Base-by-base conservation (phyloP, 2,329 filamentous ascomycete species). In the Epichloe aotearoae region DNA sequence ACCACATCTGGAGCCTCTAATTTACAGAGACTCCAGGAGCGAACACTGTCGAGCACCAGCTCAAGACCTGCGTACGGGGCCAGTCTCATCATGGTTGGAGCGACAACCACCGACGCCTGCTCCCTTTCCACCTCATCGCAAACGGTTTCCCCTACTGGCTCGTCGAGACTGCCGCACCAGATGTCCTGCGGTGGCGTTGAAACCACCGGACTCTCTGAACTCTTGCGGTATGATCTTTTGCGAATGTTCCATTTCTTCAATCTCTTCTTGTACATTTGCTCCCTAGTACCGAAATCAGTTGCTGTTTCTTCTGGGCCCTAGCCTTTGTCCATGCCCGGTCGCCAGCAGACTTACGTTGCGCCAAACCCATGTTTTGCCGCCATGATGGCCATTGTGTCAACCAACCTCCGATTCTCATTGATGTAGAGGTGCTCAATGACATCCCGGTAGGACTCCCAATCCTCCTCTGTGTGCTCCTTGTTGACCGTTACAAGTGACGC, bases 231-330 rank as follows among this genome's bases (percentile, higher is more conserved):
- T 49, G 58, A 57, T 38, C 65, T 60, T 50, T 68, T 68, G 49
- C 65, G 62, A 20, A 68, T 53, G 47, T 66, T 64, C 66, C 66
- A 68, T 54, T 67, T 68, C 55, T 64, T 66, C 43, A 68, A 55
- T 34, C 66, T 60, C 54, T 68, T 68, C 52, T 68, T 68, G 50
- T 66, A 68, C 65, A 68, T 68, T 58, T 68, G 64, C 51, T 67
- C 64, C 49, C 66, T 68, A 42, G 46, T 26, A 33, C 17, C 6
- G 33, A 23, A 6, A 34, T 14, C 17, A n/a, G 26, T 19, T 37
- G 36, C 20, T 2, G 10, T 41, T 41, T 23, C 4, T 41, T 19
- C 30, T 30, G 30, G 30, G 8, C 10, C 26, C 30, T 10, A 30
- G 8, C 30, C 30, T 30, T 10, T 10, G 30, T 6, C 11, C 30